Base-by-base conservation (phyloP, 805 yeast species). In the Zygotorulaspora sp. region DNA sequence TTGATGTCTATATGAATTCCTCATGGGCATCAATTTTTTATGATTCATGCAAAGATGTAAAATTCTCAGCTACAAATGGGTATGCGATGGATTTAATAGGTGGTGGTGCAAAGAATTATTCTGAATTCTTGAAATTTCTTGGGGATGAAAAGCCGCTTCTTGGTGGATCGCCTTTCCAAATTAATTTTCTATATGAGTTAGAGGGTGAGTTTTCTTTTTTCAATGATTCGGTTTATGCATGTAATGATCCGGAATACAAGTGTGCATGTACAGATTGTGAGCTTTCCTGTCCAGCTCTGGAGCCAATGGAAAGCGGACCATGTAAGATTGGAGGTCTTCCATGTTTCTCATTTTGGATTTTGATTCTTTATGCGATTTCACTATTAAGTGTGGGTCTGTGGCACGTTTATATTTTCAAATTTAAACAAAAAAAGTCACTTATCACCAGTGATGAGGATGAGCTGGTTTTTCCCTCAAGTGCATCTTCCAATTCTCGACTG, bases 131-230 rank as follows among this genome's bases (percentile, higher is more conserved):
- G 48, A 83, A 88, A 62, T 92, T 90, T 55, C 62, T 92, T 35
- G 97, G 97, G 9, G 97, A 90, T 57, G 94, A 87, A 50, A 89
- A 90, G 59, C 97, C 97, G 0, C 49, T 86, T 51, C 67, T 90
- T 3, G 97, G 97, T 1, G 98, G 98, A 0, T 86, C 96, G 0
- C 97, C 97, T 0, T 87, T 90, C 58, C 97, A 90, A 58, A 89
- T 90, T 44, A 82, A 88, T 57, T 88, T 78, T 59, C 63, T 67
- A 2, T 85, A 77, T 65, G 65, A 66, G 12, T 49, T 58, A 14
- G 42, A 38, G 15, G 62, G 63, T 18, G 53, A 43, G 10, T 34
- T 35, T 7, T 17, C 23, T 3, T 40, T 41, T 6, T 55, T 55
- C 40, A 41, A 55, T 41, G 45, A 41, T 34, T 15, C 46, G 10